Base-by-base conservation (phyloP, 2,329 filamentous ascomycete genomes). In the Westerdykella aurantiaca region DNA sequence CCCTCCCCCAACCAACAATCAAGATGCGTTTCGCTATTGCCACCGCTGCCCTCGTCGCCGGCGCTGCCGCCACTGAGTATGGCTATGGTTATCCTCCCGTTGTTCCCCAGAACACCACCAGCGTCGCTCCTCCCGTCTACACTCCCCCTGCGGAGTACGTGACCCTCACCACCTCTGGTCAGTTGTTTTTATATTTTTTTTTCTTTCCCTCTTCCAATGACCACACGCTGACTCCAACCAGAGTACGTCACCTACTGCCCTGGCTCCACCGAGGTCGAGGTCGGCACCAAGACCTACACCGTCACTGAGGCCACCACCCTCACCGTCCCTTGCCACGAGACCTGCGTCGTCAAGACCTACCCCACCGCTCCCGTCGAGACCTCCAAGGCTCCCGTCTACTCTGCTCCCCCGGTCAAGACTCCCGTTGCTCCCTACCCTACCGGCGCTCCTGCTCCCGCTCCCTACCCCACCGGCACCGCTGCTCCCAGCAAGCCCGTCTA, bases 1-100 rank as follows among this genome's bases (percentile, higher is more conserved):
- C 33, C 17, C 49, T 58, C 63, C 54, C 51, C 48, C 48, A 41
- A 35, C 46, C 43, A 48, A 56, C 58, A 56, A 57, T 63, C 66
- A 69, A 62, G 42, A 69, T 69, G 67, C 60, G 59, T 49, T 68
- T 61, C 57, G 60, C 51, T 31, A 38, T 63, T 53, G 58, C 58
- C 44, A 52, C 56, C 48, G 45, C 62, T 47, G 56, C 63, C 50
- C 54, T 57, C 52, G 42, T 65, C 48, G 60, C 56, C 37, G 63
- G 56, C 43, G 55, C 48, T 38, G 60, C 52, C 44, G 44, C 53
- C 41, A 56, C 58, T 44, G n/a, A 35, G 17, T 14, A 18, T 35
- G 33, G n/a, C 33, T 14, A 16, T 9, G 17, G 33, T 14, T 35
- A 48, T 41, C 41, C 50, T 41, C 42, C 41, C 35, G 42, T 41